phyloP scores from a whole-genome alignment of 1,139 yeast genomes.

The Lodderomyces beijingensis region DNA sequence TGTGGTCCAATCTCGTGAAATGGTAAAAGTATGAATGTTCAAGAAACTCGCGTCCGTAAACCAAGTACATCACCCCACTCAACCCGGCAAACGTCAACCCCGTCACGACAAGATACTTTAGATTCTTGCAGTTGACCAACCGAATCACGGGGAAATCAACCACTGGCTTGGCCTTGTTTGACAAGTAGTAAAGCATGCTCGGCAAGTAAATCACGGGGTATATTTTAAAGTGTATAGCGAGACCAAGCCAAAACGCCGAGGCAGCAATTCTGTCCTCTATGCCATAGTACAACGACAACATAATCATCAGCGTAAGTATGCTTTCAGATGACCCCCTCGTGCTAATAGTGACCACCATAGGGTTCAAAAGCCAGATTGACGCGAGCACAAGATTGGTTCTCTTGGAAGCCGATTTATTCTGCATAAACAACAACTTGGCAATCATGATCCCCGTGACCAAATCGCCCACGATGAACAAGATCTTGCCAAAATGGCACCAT shows the following conservation, averaged over 20 bases:
- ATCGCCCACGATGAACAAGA: constrained; percentile 73
- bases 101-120: constrained; percentile 41
- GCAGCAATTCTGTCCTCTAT: constrained; percentile 25
- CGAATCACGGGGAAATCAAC: constrained; percentile 25
- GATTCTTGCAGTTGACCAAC: constrained; percentile 41
- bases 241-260: constrained; percentile 68
- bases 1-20: constrained; percentile 77
- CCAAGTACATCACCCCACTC: constrained; percentile 55
- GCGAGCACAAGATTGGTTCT: constrained; percentile 25
- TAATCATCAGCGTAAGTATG: constrained; percentile 71
- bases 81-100: constrained; percentile 40
- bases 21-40: constrained; percentile 81
- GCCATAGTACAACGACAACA: constrained; percentile 52
- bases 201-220: constrained; percentile 86
- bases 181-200: constrained; percentile 36
- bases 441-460: constrained; percentile 74
- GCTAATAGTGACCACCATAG: constrained; percentile 91
- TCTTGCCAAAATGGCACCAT: constrained; percentile 72
- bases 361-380: constrained; percentile 83
- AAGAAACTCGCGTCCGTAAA: constrained; percentile 75
- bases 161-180: constrained; percentile 19
- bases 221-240: constrained; percentile 83
- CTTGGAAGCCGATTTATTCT: constrained; percentile 9
- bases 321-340: constrained; percentile 95
- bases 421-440: constrained; percentile 27